A percentile compares a stretch with the other conserved stretches of the same genome.
These are phyloP conservation scores for Periconia sp. DNA, from an alignment of 2,329 filamentous ascomycete species.

Conservation along the genomic window DNA sequence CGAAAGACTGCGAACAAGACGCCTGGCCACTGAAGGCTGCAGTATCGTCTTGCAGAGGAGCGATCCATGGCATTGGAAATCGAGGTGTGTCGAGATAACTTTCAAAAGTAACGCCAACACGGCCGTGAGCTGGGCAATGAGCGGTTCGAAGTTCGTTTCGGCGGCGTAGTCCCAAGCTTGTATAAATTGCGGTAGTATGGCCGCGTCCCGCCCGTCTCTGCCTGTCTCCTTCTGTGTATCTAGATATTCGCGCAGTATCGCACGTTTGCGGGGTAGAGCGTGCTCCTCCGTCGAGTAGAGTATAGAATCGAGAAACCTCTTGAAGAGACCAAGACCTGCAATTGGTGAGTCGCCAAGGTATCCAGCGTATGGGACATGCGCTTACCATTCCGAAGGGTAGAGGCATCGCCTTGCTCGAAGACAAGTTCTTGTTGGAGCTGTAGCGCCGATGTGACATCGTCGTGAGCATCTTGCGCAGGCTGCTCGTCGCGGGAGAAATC, in stretches of 20 bases:
- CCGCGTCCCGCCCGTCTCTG: constrained; percentile 61
- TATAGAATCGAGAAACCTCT: constrained; percentile 70
- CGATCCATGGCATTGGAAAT: constrained; percentile 76
- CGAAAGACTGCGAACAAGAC: constrained; percentile 79
- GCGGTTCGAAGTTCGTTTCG: constrained; percentile 77
- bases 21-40: constrained; percentile 78
- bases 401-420: constrained; percentile 44
- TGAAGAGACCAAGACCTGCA: constrained; percentile 71
- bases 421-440: constrained; percentile 44
- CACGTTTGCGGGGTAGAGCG: constrained; percentile 54
- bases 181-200: constrained; percentile 79
- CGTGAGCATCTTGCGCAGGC: constrained; percentile 22
- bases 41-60: constrained; percentile 82
- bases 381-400: constrained; percentile 38
- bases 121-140: constrained; percentile 81
- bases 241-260: constrained; percentile 74
- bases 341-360: no score
- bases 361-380: no score
- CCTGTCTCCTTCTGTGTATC: constrained; percentile 60
- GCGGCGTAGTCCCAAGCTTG: constrained; percentile 87
- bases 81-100: constrained; percentile 74
- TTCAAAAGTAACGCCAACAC: constrained; percentile 82
- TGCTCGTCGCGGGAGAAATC: constrained; percentile 32
- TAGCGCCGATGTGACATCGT: constrained; percentile 40
- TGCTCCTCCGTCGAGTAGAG: constrained; percentile 62